Conservation (phyloP, 495 filamentous ascomycete species). For the Tirmania nivea region DNA sequence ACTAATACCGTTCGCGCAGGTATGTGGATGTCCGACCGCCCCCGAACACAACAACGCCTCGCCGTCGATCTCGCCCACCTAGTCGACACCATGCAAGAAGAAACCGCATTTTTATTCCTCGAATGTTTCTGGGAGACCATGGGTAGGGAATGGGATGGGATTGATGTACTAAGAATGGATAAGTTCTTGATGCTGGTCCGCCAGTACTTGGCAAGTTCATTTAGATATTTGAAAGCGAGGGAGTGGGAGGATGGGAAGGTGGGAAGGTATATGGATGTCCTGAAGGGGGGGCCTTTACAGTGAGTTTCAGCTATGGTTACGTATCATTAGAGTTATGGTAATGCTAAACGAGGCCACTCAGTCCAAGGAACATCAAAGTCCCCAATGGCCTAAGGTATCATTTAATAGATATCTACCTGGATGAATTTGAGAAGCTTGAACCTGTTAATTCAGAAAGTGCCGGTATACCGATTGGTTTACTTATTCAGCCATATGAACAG, state of each 20-base stretch:
- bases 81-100: conserved; percentile 37
- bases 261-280: conserved; percentile 12
- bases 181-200: conserved; percentile 81
- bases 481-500: conserved; percentile 39
- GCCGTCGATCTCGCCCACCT: conserved; percentile 55
- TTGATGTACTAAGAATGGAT: conserved; percentile 68
- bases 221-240: conserved; percentile 30
- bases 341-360: neutral
- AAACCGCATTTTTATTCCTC: conserved; percentile 42
- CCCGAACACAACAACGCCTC: conserved; percentile 67
- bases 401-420: conserved; percentile 74
- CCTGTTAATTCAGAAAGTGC: conserved; percentile 20
- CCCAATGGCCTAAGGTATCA: conserved; percentile 75
- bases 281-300: conserved; percentile 24
- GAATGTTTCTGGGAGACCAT: conserved; percentile 81
- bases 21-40: conserved; percentile 86
- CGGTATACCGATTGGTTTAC: conserved; percentile 26
- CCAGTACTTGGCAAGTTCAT: conserved; percentile 45
- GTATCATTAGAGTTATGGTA: neutral
- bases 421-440: conserved; percentile 54
- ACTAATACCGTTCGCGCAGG: conserved; percentile 12
- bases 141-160: conserved; percentile 52
- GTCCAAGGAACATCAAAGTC: conserved; percentile 28
- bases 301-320: neutral
- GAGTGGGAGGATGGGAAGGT: conserved; percentile 20